Conservation (phyloP, 192 early-diverging fungal genomes). For the Diversispora eburnea region DNA sequence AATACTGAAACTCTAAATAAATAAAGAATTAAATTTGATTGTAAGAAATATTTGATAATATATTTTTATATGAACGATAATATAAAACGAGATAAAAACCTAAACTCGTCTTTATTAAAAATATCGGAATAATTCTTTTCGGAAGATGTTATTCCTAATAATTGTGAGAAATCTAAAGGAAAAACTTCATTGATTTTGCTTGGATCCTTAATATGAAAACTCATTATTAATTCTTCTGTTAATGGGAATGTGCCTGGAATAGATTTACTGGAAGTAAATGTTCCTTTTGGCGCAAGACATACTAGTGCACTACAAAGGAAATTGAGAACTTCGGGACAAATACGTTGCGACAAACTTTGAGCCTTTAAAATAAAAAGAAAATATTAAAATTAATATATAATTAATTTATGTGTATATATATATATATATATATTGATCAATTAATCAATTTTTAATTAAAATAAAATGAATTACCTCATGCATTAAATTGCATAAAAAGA, state of each 20-base stretch:
- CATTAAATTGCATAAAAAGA: constrained; percentile 73
- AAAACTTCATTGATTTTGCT: constrained; percentile 27
- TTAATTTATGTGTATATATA: not conserved
- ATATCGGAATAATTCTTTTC: not conserved
- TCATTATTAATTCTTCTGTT: constrained; percentile 22
- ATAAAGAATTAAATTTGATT: not conserved
- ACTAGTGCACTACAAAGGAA: constrained; percentile 49
- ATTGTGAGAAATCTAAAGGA: constrained; percentile 36
- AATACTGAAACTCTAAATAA: constrained; percentile 38
- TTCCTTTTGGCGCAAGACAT: constrained; percentile 42
- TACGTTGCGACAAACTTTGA: constrained; percentile 65
- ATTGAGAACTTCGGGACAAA: constrained; percentile 71
- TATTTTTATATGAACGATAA: not conserved
- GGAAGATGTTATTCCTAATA: constrained; percentile 23
- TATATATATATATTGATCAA: not conserved
- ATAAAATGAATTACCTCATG: constrained; percentile 51
- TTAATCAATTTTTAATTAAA: not conserved
- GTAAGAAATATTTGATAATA: not conserved
- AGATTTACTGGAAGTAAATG: constrained; percentile 27
- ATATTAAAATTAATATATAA: not conserved
- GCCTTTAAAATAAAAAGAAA: constrained; percentile 42
- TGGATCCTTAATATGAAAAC: constrained; percentile 38
- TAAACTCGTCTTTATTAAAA: constrained; percentile 12
- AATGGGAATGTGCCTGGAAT: constrained; percentile 50
- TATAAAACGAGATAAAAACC: not conserved